Evolutionary conservation across 225 moss, liverwort and hornwort genomes (phyloP), one percentile per base, ranked within the genome.

Genomic region (Marchantia paleacea): DNA sequence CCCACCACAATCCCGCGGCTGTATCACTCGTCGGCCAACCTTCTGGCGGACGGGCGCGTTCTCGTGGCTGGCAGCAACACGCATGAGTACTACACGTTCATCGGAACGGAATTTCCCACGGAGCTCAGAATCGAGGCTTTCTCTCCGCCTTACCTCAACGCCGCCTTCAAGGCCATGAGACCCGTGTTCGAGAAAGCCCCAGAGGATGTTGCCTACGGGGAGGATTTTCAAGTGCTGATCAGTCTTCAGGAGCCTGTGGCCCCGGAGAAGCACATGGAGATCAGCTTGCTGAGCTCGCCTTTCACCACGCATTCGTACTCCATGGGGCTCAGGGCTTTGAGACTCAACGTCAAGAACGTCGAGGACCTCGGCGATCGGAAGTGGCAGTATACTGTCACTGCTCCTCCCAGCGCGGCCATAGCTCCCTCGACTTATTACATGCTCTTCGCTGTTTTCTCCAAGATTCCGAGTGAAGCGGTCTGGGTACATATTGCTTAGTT

Each of bases 21-120:
- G 80, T 96, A 96, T 66, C 96, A 96, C 81, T 92, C 92, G 6
- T 90, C 96, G 0, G 92, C 96, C 16, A 94, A 94, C 49, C 85
- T 96, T 0, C 90, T 96, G 0, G 79, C 94, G 0, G 96, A 96
- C 10, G 96, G 94, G 7, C 91, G 92, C 0, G 81, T 96, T 29
- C 82, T 96, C 15, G 20, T 96, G 3, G 96, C 96, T 0, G 96
- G 96, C 8, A 94, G 94, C 82, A 96, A 96, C 39, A 89, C 86
- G 31, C 96, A 96, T 80, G 85, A 88, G 31, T 89, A 81, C 0
- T 96, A 96, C 83, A 91, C 91, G 0, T 96, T 94, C 50, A 80
- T 81, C 0, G 77, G 63, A 15, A 24, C 64, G 19, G 16, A 54
- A 13, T 77, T 58, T 12, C 61, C 61, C 48, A 62, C 77, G 6